A percentile compares a stretch with the other conserved stretches of the same genome.
Conservation (phyloP, 441 rosid species). For the Adansonia grandidieri region DNA sequence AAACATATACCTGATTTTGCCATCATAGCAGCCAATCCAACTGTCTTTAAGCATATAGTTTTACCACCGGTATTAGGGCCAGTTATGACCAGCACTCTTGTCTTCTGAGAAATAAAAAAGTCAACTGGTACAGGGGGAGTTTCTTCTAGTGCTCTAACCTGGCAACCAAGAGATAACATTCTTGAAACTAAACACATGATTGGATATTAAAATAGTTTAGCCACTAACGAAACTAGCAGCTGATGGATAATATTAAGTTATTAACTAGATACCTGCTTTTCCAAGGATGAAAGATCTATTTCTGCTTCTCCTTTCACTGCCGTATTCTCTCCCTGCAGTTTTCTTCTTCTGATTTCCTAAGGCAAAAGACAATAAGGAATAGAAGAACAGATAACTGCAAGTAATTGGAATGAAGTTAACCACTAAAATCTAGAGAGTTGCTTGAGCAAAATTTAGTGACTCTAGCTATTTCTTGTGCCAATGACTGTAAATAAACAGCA, state of each 20-base stretch:
- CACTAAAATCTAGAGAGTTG: background rate
- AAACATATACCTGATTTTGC: slow-evolving; percentile 78
- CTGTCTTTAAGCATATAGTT: slow-evolving; percentile 88
- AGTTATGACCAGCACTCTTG: slow-evolving; percentile 85
- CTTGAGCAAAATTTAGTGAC: slow-evolving; percentile 14
- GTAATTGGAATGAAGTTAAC: slow-evolving; percentile 19
- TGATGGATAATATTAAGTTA: slow-evolving; percentile 18
- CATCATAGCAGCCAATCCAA: slow-evolving; percentile 97
- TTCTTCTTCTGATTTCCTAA: slow-evolving; percentile 51
- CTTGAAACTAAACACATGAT: slow-evolving; percentile 15
- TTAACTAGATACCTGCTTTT: slow-evolving; percentile 38
- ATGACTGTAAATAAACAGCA: slow-evolving; percentile 11
- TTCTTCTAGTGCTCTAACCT: slow-evolving; percentile 60
- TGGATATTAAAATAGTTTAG: background rate
- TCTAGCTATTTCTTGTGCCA: slow-evolving; percentile 15
- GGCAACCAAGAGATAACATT: slow-evolving; percentile 32
- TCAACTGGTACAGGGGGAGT: slow-evolving; percentile 79
- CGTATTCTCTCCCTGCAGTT: slow-evolving; percentile 37
- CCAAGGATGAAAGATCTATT: slow-evolving; percentile 38
- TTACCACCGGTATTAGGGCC: slow-evolving; percentile 99
- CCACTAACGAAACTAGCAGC: slow-evolving; percentile 8
- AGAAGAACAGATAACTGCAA: slow-evolving; percentile 23
- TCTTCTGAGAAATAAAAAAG: slow-evolving; percentile 61
- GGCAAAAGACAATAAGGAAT: slow-evolving; percentile 22
- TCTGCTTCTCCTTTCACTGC: slow-evolving; percentile 31